phyloP scores from a whole-genome alignment of 139 green algal species.

The Micractinium conductrix region DNA sequence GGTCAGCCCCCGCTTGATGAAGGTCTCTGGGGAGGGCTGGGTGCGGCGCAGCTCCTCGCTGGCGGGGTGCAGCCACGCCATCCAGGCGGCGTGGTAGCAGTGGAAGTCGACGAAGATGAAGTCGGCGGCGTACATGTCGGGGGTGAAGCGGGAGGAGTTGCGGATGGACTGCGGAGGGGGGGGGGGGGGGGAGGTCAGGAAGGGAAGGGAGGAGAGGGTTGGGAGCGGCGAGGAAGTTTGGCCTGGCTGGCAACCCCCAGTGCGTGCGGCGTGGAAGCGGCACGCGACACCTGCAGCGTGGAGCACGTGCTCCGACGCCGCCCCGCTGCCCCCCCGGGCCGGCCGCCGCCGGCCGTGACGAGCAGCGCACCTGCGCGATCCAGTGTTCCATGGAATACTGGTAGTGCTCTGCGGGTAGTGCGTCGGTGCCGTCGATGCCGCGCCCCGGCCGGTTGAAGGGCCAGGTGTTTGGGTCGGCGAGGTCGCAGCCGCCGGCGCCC shows the following conservation, averaged over 20 bases:
- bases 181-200: background rate
- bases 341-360: no score
- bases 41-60: conserved; percentile 23
- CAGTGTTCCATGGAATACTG: conserved; percentile 50
- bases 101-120: conserved; percentile 54
- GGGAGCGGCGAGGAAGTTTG: background rate
- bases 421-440: conserved; percentile 42
- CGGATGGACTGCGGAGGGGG: conserved; percentile 24
- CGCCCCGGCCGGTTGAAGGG: conserved; percentile 32
- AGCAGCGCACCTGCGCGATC: conserved; percentile 39
- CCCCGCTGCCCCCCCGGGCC: background rate
- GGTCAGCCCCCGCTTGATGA: conserved; percentile 29
- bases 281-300: background rate
- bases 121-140: conserved; percentile 30
- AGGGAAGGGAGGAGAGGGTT: background rate
- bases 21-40: conserved; percentile 27
- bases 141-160: background rate
- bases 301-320: background rate
- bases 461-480: conserved; percentile 28
- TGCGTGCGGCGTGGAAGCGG: no score
- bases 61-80: conserved; percentile 46
- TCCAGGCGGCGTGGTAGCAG: conserved; percentile 53
- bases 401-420: conserved; percentile 33
- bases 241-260: no score
- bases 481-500: conserved; percentile 34